Base-by-base conservation (phyloP, 164 flowering plant genomes). In the Macadamia integrifolia region DNA sequence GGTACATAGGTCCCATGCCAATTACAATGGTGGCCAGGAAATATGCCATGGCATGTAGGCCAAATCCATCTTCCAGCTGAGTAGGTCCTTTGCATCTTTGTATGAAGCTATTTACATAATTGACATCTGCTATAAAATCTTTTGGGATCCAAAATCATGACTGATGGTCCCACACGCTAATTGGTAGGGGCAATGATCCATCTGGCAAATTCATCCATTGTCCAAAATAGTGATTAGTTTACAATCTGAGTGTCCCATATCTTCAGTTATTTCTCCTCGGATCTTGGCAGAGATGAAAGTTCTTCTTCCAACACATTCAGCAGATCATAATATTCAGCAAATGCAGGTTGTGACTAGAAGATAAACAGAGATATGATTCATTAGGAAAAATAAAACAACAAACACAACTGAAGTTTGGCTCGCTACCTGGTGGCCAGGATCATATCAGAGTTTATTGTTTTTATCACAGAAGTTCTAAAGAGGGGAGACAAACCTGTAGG, bases 251-350 rank as follows among this genome's bases (percentile, higher is more conserved):
- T 44, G 35, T 15, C 3, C n/a, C 28, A 57, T 30, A 10, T 9
- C 28, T 23, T 5, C 32, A 23, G 42, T 42, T 62, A 69, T 55
- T 67, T 61, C 66, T 76, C 74, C 68, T 77, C 83, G 59, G 44
- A 62, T 65, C 29, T 64, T 6, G 73, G 58, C 58, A 76, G 29
- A 13, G 88, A 73, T 58, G 91, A 77, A 61, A 92, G 97, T 72
- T 76, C 85, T 69, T 80, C 90, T 68, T 92, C 95, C 86, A 94
- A 74, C 58, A 68, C 82, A 70, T 82, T 81, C 58, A 94, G 79
- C 78, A 94, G 80, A 79, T 91, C 96, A 61, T 83, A 81, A 69
- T 88, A 94, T 62, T 88, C 93, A 28, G 71, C 71, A 79, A 93
- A 91, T 64, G 88, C 74, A 13, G 87, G 78, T 56, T 92, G 91